Conservation (phyloP, 2,329 filamentous ascomycete genomes). For the Onygena corvina region DNA sequence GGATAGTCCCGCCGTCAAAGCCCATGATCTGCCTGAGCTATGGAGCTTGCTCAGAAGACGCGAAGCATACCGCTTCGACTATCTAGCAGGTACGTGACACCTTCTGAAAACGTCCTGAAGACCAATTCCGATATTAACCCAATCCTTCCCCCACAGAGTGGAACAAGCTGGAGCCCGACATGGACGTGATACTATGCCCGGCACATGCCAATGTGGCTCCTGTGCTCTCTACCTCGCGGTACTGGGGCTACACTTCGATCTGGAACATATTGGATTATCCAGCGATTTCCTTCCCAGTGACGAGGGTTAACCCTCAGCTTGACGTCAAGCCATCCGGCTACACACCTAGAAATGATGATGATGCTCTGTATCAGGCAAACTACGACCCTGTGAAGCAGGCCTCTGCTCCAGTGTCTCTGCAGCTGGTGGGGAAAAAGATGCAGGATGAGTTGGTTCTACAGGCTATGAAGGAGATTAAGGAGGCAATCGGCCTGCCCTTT, state of each 20-base stretch:
- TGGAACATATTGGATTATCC: slow-evolving; percentile 54
- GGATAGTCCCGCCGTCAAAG: slow-evolving; percentile 42
- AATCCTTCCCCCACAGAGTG: slow-evolving; percentile 18
- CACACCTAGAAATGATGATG: slow-evolving; percentile 39
- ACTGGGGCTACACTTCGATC: slow-evolving; percentile 54
- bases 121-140: background rate
- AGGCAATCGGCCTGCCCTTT: background rate
- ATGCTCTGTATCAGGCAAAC: slow-evolving; percentile 41
- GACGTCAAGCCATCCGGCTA: slow-evolving; percentile 31
- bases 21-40: slow-evolving; percentile 32
- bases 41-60: slow-evolving; percentile 22
- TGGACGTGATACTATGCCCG: slow-evolving; percentile 52
- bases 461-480: slow-evolving; percentile 4
- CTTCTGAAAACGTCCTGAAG: background rate
- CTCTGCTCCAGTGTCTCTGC: slow-evolving; percentile 41
- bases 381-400: slow-evolving; percentile 36
- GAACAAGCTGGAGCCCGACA: slow-evolving; percentile 15
- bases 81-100: background rate
- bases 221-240: slow-evolving; percentile 41
- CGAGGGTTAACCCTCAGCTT: slow-evolving; percentile 34
- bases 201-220: slow-evolving; percentile 45
- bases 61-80: background rate
- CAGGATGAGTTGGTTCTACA: slow-evolving; percentile 43
- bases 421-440: slow-evolving; percentile 41
- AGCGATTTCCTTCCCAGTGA: slow-evolving; percentile 45